phyloP scores from a whole-genome alignment of 2,329 filamentous ascomycete species.

The Monosporascus cannonballus region DNA sequence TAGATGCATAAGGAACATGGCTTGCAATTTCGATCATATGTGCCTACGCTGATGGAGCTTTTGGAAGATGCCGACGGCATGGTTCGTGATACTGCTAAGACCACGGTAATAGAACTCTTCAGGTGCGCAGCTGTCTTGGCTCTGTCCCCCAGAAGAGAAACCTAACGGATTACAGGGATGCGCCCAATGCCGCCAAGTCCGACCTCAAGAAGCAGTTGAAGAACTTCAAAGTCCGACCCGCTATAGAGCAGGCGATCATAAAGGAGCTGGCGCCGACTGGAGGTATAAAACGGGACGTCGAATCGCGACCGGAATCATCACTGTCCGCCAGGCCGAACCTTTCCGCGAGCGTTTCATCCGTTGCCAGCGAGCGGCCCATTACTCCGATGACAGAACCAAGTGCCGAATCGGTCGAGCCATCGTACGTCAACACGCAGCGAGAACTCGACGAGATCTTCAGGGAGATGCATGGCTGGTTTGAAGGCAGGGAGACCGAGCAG shows the following conservation, averaged over 20 bases:
- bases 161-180: conserved; percentile 45
- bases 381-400: conserved; percentile 61
- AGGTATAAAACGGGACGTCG: conserved; percentile 26
- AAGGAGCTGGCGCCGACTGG: conserved; percentile 59
- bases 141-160: not conserved
- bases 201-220: conserved; percentile 84
- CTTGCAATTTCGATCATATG: conserved; percentile 76
- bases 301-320: conserved; percentile 36
- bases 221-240: conserved; percentile 76
- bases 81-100: conserved; percentile 80
- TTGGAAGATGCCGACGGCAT: conserved; percentile 85
- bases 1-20: conserved; percentile 77
- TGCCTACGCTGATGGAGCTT: conserved; percentile 75
- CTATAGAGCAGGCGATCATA: conserved; percentile 77
- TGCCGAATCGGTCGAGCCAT: conserved; percentile 66
- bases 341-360: conserved; percentile 45
- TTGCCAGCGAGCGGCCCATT: conserved; percentile 43
- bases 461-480: conserved; percentile 75
- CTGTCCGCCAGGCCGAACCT: conserved; percentile 33
- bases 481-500: conserved; percentile 81
- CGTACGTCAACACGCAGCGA: conserved; percentile 75
- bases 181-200: conserved; percentile 76
- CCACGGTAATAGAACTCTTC: conserved; percentile 81
- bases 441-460: conserved; percentile 85
- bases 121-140: conserved; percentile 40